Conservation (phyloP, 2,329 filamentous ascomycete genomes). For the Fusarium sp. region DNA sequence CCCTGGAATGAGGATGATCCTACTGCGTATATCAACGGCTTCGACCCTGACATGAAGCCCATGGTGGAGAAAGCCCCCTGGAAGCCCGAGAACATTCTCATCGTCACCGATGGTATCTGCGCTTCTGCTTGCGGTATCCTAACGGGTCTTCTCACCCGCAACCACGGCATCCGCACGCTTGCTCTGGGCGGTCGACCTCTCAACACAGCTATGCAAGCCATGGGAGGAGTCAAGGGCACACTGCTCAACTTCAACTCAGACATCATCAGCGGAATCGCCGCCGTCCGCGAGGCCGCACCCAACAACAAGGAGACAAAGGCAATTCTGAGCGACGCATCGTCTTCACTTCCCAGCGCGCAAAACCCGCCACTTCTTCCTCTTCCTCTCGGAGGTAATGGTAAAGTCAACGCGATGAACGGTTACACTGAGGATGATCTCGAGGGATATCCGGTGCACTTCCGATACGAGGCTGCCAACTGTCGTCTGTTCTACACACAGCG, state of each 20-base stretch:
- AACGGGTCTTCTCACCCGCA: slow-evolving; percentile 53
- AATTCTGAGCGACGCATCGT: slow-evolving; percentile 20
- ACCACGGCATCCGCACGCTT: slow-evolving; percentile 53
- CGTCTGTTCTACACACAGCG: slow-evolving; percentile 69
- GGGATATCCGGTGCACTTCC: slow-evolving; percentile 64
- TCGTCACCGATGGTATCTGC: slow-evolving; percentile 45
- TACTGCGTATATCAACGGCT: slow-evolving; percentile 39
- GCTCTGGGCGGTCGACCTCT: slow-evolving; percentile 72
- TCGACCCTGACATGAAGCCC: slow-evolving; percentile 29
- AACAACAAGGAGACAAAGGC: slow-evolving; percentile 18
- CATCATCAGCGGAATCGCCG: slow-evolving; percentile 14
- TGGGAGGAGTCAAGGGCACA: slow-evolving; percentile 75
- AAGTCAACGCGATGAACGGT: slow-evolving; percentile 40
- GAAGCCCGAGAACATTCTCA: slow-evolving; percentile 45
- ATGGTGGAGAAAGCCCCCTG: slow-evolving; percentile 36
- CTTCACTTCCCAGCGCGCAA: slow-evolving; percentile 27
- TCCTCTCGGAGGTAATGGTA: slow-evolving; percentile 46
- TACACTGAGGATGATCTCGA: slow-evolving; percentile 41
- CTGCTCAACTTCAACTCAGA: slow-evolving; percentile 39
- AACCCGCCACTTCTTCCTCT: slow-evolving; percentile 52
- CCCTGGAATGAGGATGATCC: slow-evolving; percentile 21
- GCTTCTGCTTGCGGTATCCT: slow-evolving; percentile 45
- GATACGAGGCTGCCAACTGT: slow-evolving; percentile 72
- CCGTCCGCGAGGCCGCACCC: slow-evolving; percentile 26
- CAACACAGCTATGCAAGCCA: slow-evolving; percentile 68